Evolutionary conservation across 2,329 filamentous ascomycete genomes (phyloP).

Genomic region (Penicillium psychrosexuale): DNA sequence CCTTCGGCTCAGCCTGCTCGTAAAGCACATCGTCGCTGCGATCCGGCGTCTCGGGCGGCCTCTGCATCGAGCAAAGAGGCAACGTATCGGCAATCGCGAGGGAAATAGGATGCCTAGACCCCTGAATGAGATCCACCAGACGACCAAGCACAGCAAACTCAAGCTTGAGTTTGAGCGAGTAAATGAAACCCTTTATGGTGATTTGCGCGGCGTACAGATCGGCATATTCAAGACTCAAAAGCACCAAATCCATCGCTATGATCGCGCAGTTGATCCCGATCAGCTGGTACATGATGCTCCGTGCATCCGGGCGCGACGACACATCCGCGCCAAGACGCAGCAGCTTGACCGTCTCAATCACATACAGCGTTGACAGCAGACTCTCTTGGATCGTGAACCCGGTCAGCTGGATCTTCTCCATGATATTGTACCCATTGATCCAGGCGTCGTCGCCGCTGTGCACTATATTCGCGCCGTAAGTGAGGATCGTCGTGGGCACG

Average conservation of each 20-base stretch:
- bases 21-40: slow-evolving; percentile 4
- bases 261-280: slow-evolving; percentile 48
- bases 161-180: slow-evolving; percentile 48
- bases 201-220: slow-evolving; percentile 42
- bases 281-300: slow-evolving; percentile 45
- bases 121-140: slow-evolving; percentile 41
- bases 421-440: slow-evolving; percentile 43
- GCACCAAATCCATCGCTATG: slow-evolving; percentile 45
- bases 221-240: slow-evolving; percentile 43
- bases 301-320: slow-evolving; percentile 21
- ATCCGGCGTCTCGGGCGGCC: slow-evolving; percentile 9
- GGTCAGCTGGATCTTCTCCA: slow-evolving; percentile 47
- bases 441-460: slow-evolving; percentile 26
- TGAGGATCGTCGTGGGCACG: slow-evolving; percentile 53
- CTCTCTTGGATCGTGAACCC: slow-evolving; percentile 48
- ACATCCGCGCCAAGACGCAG: slow-evolving; percentile 35
- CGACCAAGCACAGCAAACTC: slow-evolving; percentile 55
- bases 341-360: slow-evolving; percentile 52
- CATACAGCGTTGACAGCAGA: slow-evolving; percentile 50
- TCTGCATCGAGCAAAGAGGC: slow-evolving; percentile 21
- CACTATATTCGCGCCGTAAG: slow-evolving; percentile 44
- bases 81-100: slow-evolving; percentile 24
- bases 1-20: slow-evolving; percentile 10
- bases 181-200: slow-evolving; percentile 41
- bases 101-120: slow-evolving; percentile 22